phyloP scores from a whole-genome alignment of 2,329 filamentous ascomycete species.

The Stromatinia cepivora region DNA sequence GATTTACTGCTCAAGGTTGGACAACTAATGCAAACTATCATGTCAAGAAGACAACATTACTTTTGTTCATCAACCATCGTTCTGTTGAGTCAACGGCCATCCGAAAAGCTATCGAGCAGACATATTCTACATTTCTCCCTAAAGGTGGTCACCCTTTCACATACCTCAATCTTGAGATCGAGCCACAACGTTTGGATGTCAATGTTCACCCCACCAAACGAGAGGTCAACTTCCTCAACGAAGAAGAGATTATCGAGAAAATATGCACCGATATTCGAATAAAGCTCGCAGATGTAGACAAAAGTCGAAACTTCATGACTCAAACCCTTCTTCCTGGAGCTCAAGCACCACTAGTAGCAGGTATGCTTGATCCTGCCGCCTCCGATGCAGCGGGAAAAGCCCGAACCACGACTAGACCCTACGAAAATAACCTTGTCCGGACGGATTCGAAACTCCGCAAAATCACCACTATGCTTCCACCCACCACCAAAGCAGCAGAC shows the following conservation, averaged over 20 bases:
- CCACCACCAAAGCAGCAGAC: constrained; percentile 43
- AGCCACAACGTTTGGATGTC: constrained; percentile 89
- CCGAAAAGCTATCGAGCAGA: constrained; percentile 88
- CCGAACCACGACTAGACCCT: constrained; percentile 59
- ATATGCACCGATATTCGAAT: constrained; percentile 79
- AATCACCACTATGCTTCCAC: constrained; percentile 93
- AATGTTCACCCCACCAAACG: constrained; percentile 97
- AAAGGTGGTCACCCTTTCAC: constrained; percentile 94
- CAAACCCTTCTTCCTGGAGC: constrained; percentile 83
- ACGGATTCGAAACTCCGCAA: constrained; percentile 89
- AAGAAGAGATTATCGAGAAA: constrained; percentile 89
- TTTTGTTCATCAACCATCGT: constrained; percentile 96
- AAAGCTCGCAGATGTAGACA: constrained; percentile 83
- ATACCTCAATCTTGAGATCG: constrained; percentile 89
- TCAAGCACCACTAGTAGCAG: constrained; percentile 41
- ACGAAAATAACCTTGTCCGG: constrained; percentile 85
- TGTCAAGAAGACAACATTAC: constrained; percentile 80
- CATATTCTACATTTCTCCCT: constrained; percentile 81
- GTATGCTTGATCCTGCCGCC: constrained; percentile 29
- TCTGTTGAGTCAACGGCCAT: constrained; percentile 87
- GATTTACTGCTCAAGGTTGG: constrained; percentile 78
- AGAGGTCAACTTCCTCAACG: constrained; percentile 95
- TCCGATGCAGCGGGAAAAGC: constrained; percentile 22
- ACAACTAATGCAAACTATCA: constrained; percentile 94
- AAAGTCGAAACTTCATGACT: constrained; percentile 90